Percentiles rank a stretch among this genome's conserved stretches.
Conservation (phyloP, 148 eudicot genomes). For the Drosera capensis region DNA sequence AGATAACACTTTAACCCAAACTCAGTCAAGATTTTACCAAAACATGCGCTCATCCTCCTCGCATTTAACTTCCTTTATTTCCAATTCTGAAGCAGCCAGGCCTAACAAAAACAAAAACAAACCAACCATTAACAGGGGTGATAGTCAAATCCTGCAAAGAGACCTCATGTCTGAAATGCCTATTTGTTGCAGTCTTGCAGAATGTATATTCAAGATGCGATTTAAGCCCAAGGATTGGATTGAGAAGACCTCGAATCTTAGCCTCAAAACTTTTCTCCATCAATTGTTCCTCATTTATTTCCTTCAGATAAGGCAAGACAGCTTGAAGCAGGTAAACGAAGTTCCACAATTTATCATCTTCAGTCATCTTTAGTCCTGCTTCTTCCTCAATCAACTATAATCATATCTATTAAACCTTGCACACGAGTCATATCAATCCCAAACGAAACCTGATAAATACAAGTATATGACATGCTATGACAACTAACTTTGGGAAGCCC, state of each 20-base stretch:
- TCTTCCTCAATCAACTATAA: slow-evolving; percentile 2
- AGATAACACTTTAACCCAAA: neutral
- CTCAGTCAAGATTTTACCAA: slow-evolving; percentile 16
- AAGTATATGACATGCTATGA: neutral
- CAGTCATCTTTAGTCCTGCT: slow-evolving; percentile 7
- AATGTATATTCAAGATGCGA: too few species aligned
- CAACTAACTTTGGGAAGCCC: neutral
- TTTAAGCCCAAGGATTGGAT: too few species aligned
- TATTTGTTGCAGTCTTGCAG: too few species aligned
- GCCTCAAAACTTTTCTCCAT: slow-evolving; percentile 47
- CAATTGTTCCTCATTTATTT: slow-evolving; percentile 40
- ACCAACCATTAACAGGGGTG: too few species aligned
- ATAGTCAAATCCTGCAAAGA: too few species aligned
- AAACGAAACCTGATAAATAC: neutral
- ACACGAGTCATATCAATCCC: neutral
- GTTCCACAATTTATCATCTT: slow-evolving; percentile 17
- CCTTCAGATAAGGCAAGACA: slow-evolving; percentile 32
- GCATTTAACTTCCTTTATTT: slow-evolving; percentile 9
- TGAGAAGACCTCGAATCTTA: slow-evolving; percentile 40
- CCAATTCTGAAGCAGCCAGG: slow-evolving; percentile 10
- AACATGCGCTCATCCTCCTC: slow-evolving; percentile 14
- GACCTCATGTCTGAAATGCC: too few species aligned
- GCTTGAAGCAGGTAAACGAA: slow-evolving; percentile 19
- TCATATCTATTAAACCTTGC: neutral
- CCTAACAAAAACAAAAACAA: too few species aligned